Percentiles rank a stretch among this genome's conserved stretches.
Conservation (phyloP, 2,329 filamentous ascomycete species). For the Pseudovirgaria hyperparasitica region DNA sequence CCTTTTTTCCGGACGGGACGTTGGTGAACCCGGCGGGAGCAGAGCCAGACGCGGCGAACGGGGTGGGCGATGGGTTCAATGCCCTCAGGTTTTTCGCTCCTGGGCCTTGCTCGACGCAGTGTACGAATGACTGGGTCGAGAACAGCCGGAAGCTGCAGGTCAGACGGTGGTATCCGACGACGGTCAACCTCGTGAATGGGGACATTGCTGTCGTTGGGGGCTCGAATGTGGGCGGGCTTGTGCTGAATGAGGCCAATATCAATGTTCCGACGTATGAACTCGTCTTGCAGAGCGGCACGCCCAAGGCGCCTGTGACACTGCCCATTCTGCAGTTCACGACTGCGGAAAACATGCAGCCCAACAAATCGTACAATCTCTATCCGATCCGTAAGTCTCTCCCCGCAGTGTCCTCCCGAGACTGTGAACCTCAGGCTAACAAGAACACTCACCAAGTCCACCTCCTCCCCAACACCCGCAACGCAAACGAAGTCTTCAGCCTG, state of each 20-base stretch:
- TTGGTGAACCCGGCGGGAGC: conserved; percentile 7
- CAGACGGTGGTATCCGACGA: conserved; percentile 3
- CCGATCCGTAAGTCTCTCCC: conserved; percentile 2
- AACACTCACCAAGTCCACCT: conserved; percentile 1
- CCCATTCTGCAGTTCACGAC: conserved; percentile 4
- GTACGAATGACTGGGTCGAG: conserved; percentile 4
- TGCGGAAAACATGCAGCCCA: conserved; percentile 3
- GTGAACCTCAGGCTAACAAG: not conserved
- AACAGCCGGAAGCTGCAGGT: conserved; percentile 1
- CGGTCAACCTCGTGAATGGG: conserved; percentile 3
- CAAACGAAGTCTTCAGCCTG: conserved; percentile 5
- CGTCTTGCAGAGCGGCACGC: conserved; percentile 1
- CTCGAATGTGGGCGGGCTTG: conserved; percentile 2
- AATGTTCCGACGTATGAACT: conserved; percentile 6
- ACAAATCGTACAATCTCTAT: conserved; percentile 5
- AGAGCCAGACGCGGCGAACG: conserved; percentile 5
- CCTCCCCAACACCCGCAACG: conserved; percentile 3
- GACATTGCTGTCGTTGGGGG: conserved; percentile 3
- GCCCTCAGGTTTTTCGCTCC: conserved; percentile 5
- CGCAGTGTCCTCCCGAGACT: not conserved
- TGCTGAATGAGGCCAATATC: conserved; percentile 4
- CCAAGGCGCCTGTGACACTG: conserved; percentile 2
- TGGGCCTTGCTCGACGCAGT: conserved; percentile 4
- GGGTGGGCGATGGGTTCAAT: conserved; percentile 5
- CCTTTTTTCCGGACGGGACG: conserved; percentile 7